These are phyloP conservation scores for Yamadazyma tumulicola DNA, from an alignment of 805 yeast species.

Conservation along the genomic window DNA sequence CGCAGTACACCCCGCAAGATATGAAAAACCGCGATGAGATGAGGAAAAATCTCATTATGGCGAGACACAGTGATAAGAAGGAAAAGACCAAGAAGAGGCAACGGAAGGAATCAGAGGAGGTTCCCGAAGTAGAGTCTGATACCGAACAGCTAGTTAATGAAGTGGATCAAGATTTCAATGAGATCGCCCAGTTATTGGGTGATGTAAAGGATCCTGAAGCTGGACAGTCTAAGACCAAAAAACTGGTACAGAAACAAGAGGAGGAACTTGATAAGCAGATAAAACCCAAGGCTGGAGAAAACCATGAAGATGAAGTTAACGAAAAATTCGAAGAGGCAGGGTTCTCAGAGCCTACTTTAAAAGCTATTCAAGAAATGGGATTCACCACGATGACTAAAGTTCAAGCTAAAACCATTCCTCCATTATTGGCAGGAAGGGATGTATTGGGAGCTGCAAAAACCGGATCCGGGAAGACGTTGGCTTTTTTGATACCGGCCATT, in stretches of 20 bases:
- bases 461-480: conserved; percentile 97
- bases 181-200: conserved; percentile 52
- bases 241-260: conserved; percentile 17
- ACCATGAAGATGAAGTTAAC: conserved; percentile 28
- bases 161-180: conserved; percentile 55
- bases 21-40: conserved; percentile 11
- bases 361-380: conserved; percentile 85
- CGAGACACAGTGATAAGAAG: conserved; percentile 1
- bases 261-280: conserved; percentile 22
- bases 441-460: conserved; percentile 99
- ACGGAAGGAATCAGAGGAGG: conserved; percentile 4
- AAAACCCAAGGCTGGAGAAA: conserved; percentile 28
- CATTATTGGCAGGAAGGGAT: conserved; percentile 92
- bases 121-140: conserved; percentile 22
- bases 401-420: conserved; percentile 95
- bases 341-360: conserved; percentile 76
- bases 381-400: conserved; percentile 90
- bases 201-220: conserved; percentile 41
- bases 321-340: conserved; percentile 42
- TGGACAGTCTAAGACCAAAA: conserved; percentile 17
- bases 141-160: conserved; percentile 48
- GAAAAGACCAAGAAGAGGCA: conserved; percentile 4
- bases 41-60: conserved; percentile 1
- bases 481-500: conserved; percentile 93
- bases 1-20: too few relatives aligned